These are phyloP conservation scores for Paecilomyces sp. DNA, from an alignment of 2,329 filamentous ascomycete genomes.

Conservation along the genomic window DNA sequence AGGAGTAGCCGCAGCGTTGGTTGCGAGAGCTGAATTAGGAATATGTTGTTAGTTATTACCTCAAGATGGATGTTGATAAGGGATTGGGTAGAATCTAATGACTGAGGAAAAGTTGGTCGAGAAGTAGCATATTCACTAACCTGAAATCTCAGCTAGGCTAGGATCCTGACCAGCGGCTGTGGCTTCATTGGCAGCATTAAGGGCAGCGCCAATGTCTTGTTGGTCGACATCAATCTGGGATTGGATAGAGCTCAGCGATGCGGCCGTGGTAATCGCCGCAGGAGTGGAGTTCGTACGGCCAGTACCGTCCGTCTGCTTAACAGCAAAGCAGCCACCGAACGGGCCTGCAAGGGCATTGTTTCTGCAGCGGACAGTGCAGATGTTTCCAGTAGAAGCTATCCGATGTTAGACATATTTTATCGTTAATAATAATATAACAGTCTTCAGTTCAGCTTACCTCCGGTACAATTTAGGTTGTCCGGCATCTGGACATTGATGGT, in stretches of 20 bases:
- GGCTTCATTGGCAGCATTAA: neutral
- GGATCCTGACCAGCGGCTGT: neutral
- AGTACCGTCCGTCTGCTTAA: neutral
- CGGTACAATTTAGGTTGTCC: neutral
- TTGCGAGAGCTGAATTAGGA: neutral
- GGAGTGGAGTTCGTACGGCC: neutral
- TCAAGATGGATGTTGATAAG: neutral
- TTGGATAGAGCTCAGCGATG: neutral
- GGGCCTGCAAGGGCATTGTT: neutral
- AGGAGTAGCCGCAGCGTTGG: neutral
- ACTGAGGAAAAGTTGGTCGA: too few relatives aligned
- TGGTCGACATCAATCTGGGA: neutral
- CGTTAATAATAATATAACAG: too few relatives aligned
- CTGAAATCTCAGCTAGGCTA: neutral
- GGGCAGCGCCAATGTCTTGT: neutral
- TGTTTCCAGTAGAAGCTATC: neutral
- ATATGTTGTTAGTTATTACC: neutral
- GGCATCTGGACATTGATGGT: neutral
- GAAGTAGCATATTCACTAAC: neutral
- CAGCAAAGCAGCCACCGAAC: neutral
- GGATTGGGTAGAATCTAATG: neutral
- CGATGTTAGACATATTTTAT: neutral
- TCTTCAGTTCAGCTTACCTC: neutral
- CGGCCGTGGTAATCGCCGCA: neutral
- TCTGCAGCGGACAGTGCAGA: neutral